Base-by-base conservation (phyloP, 805 yeast genomes). In the Ogataea ramenticola region DNA sequence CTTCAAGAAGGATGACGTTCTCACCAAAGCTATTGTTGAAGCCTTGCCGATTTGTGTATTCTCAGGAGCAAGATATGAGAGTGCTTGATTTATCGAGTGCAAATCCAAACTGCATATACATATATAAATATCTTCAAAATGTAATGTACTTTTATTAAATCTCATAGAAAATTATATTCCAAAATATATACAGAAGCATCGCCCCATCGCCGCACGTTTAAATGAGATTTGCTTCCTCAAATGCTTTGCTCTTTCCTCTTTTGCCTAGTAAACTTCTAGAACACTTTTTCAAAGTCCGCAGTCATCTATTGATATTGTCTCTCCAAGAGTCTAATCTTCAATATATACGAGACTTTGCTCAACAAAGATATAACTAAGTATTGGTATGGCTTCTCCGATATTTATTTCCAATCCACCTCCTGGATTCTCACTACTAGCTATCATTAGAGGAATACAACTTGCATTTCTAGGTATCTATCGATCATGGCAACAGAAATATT, bases 321-420 rank as follows among this genome's bases (percentile, higher is more conserved):
- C n/a, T n/a, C n/a, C n/a, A n/a, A n/a, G n/a, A n/a, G n/a, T n/a
- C n/a, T n/a, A n/a, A n/a, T n/a, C n/a, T n/a, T n/a, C n/a, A n/a
- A n/a, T n/a, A n/a, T n/a, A n/a, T n/a, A n/a, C n/a, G n/a, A n/a
- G n/a, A n/a, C n/a, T n/a, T n/a, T n/a, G n/a, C n/a, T n/a, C n/a
- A n/a, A n/a, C n/a, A n/a, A n/a, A n/a, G n/a, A n/a, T n/a, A n/a
- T n/a, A n/a, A n/a, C n/a, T n/a, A n/a, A n/a, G n/a, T n/a, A 24
- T 10, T 24, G 27, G n/a, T 29, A 78, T 79, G 83, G 75, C 79
- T 1, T 79, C 84, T 3, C 84, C 84, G 7, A 68, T 75, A 15
- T 77, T 78, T 53, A 63, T 78, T 12, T 71, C 81, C 3, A 67
- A 72, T 40, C 82, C 84, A 1, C 74, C 80, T 8, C 71, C 76